A percentile compares a stretch with the other conserved stretches of the same genome.
These are phyloP conservation scores for Dipodascopsis tothii DNA, from an alignment of 805 yeast species.

Conservation along the genomic window DNA sequence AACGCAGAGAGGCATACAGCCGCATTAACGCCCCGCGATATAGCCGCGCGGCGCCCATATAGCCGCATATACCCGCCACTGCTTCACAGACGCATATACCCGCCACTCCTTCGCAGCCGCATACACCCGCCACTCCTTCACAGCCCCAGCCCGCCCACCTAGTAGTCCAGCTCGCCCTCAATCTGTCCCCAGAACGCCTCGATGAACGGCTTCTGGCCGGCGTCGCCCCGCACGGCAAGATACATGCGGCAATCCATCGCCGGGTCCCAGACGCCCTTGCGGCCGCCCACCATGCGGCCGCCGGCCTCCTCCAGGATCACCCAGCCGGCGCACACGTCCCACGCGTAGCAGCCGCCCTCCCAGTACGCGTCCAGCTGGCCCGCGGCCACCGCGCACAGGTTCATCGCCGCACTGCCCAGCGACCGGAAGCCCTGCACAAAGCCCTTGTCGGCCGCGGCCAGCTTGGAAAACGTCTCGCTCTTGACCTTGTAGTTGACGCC, in stretches of 20 bases:
- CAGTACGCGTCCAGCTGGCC: conserved; percentile 57
- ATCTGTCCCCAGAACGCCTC: conserved; percentile 46
- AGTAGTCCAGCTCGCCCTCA: conserved; percentile 41
- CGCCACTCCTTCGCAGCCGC: too few species aligned
- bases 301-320: conserved; percentile 54
- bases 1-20: too few species aligned
- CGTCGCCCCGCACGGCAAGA: conserved; percentile 51
- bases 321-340: conserved; percentile 71
- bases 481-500: conserved; percentile 46
- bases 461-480: conserved; percentile 40
- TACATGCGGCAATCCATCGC: conserved; percentile 48
- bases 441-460: conserved; percentile 47
- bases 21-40: too few species aligned
- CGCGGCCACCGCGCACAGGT: conserved; percentile 49
- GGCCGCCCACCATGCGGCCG: conserved; percentile 50
- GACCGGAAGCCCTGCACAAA: conserved; percentile 56
- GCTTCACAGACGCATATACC: too few species aligned
- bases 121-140: too few species aligned
- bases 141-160: too few species aligned
- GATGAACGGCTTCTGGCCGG: conserved; percentile 40
- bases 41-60: too few species aligned
- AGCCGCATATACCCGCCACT: too few species aligned
- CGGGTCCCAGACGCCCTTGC: conserved; percentile 42
- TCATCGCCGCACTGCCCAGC: conserved; percentile 60
- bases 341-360: conserved; percentile 64